Percentiles rank a stretch among this genome's conserved stretches.
Evolutionary conservation across 805 yeast genomes (phyloP).

Genomic region (Brettanomyces anomalus): DNA sequence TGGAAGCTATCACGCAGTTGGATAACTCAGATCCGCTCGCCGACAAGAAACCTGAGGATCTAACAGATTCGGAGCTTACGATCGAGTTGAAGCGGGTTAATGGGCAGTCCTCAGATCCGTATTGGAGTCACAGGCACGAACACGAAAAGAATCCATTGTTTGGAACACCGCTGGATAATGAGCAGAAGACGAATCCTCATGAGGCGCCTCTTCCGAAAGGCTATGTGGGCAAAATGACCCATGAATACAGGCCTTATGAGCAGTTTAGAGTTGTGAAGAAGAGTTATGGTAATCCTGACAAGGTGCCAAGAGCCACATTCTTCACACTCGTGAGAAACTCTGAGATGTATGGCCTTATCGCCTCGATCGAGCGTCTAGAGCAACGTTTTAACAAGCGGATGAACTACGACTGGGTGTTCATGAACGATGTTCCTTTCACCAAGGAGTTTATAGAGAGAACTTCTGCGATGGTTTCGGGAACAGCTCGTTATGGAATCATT

Average conservation of each 20-base stretch:
- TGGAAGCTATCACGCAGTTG: too few species aligned
- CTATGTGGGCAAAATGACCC: slow-evolving; percentile 14
- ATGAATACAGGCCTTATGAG: slow-evolving; percentile 16
- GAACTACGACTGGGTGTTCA: slow-evolving; percentile 38
- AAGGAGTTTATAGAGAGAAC: slow-evolving; percentile 32
- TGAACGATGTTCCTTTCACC: slow-evolving; percentile 40
- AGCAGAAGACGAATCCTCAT: slow-evolving; percentile 11
- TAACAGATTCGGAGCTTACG: background rate
- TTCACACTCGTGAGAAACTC: slow-evolving; percentile 36
- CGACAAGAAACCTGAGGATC: background rate
- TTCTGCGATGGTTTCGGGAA: slow-evolving; percentile 33
- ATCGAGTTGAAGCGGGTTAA: background rate
- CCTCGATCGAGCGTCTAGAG: slow-evolving; percentile 31
- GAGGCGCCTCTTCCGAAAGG: slow-evolving; percentile 17
- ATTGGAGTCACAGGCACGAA: background rate
- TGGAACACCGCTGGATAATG: slow-evolving; percentile 15
- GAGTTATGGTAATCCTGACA: slow-evolving; percentile 2
- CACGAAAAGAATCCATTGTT: slow-evolving; percentile 4
- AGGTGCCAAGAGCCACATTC: slow-evolving; percentile 46
- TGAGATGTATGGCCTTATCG: slow-evolving; percentile 32
- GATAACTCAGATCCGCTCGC: background rate
- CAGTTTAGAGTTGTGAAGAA: slow-evolving; percentile 14
- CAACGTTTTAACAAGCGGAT: slow-evolving; percentile 30
- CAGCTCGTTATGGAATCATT: slow-evolving; percentile 35
- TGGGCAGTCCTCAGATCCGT: background rate